Conservation (phyloP, 306 rosid species). For the Ormosia emarginata region DNA sequence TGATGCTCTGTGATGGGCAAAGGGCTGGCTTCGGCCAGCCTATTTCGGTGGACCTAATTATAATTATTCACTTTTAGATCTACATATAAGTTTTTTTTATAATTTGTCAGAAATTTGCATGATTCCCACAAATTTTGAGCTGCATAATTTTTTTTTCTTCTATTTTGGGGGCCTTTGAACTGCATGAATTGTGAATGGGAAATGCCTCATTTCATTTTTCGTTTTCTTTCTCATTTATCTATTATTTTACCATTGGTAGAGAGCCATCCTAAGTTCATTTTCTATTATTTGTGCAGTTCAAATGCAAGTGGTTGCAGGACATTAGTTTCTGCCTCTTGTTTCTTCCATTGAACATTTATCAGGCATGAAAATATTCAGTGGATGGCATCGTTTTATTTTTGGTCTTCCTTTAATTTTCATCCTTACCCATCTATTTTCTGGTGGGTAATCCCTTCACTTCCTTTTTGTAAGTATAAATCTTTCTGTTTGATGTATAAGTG, state of each 20-base stretch:
- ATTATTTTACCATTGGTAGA: constrained; percentile 1
- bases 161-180: not conserved
- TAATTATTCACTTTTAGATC: not conserved
- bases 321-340: not conserved
- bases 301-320: constrained; percentile 4
- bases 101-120: not conserved
- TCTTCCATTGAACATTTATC: constrained; percentile 5
- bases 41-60: not conserved
- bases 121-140: not conserved
- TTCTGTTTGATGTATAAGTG: not conserved
- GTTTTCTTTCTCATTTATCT: not conserved
- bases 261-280: constrained; percentile 1
- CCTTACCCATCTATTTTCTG: constrained; percentile 58
- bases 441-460: constrained; percentile 30
- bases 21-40: not conserved
- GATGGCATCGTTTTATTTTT: constrained; percentile 62
- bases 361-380: constrained; percentile 57
- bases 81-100: not conserved
- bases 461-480: not conserved
- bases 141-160: not conserved
- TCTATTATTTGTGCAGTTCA: constrained; percentile 15
- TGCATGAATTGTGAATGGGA: not conserved
- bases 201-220: not conserved
- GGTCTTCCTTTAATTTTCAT: constrained; percentile 66
- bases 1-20: not conserved